A percentile compares a stretch with the other conserved stretches of the same genome.
These are phyloP conservation scores for Penicillium antarcticum DNA, from an alignment of 495 filamentous ascomycete genomes.

Conservation along the genomic window DNA sequence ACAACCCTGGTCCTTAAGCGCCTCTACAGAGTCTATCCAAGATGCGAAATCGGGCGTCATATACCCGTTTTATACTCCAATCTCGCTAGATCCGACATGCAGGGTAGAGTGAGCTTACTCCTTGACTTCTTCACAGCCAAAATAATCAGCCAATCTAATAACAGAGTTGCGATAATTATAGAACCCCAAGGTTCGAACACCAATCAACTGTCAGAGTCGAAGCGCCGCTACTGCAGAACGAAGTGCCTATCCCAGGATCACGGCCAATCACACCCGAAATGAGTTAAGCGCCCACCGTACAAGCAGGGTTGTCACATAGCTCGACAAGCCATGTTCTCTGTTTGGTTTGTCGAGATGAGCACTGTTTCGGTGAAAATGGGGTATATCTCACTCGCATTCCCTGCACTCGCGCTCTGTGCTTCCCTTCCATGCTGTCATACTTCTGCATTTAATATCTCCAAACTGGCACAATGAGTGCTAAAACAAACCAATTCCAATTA, in stretches of 20 bases:
- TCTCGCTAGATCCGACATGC: too few species aligned
- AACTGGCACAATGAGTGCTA: background rate
- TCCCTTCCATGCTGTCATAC: background rate
- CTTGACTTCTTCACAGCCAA: conserved; percentile 1
- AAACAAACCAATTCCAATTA: conserved; percentile 49
- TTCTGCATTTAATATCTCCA: background rate
- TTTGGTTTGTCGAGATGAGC: conserved; percentile 4
- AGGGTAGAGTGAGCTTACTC: conserved; percentile 1
- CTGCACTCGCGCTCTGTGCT: conserved; percentile 10
- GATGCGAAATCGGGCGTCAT: too few species aligned
- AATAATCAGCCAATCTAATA: background rate
- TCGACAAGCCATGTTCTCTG: conserved; percentile 3
- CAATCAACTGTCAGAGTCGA: conserved; percentile 14
- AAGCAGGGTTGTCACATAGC: conserved; percentile 24
- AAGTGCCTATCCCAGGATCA: conserved; percentile 12
- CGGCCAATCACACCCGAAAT: conserved; percentile 20
- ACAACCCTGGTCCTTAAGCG: too few species aligned
- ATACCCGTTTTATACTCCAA: too few species aligned
- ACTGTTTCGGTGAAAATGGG: conserved; percentile 2
- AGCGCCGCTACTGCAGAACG: conserved; percentile 20
- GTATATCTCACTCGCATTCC: conserved; percentile 25
- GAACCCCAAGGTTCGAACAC: background rate
- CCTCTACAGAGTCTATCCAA: too few species aligned
- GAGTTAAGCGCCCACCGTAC: conserved; percentile 22
- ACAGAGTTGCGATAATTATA: conserved; percentile 1